Evolutionary conservation across 1,284 basidiomycete genomes (phyloP), one percentile per base, ranked within the genome.

Genomic region (Trametes sp.): DNA sequence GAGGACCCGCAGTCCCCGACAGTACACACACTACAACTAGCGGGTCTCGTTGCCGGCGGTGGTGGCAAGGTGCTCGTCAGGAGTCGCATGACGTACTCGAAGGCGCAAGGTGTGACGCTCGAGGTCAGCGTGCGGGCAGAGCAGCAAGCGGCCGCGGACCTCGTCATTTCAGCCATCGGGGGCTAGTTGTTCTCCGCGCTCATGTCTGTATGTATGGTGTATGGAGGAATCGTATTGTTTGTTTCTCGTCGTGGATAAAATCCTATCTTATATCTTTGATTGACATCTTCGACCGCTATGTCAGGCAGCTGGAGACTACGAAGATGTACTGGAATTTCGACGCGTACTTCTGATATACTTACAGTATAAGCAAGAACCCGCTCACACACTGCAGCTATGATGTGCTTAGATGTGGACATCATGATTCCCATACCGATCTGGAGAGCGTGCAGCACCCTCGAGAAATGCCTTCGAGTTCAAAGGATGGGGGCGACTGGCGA

Each of bases 101-200:
- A 89, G 61, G 94, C 91, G 9, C 84, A 92, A 67, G 98, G 98
- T 16, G 98, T 99, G n/a, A 98, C 95, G 44, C 82, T 99, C 68
- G 97, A 99, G 81, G 80, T 99, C 55, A 85, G 86, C 21, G 96
- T 98, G n/a, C 88, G 97, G 53, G 95, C 95, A 55, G 96, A 99
- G 76, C 90, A 90, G 77, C 88, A 94, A 74, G 87, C 87, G 66
- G 93, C 90, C 26, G 95, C 93, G 72, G 84, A 89, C 70, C 85
- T 99, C 61, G 92, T 99, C 41, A 85, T 98, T 68, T 87, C 92
- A 44, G 97, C 98, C 53, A 96, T 99, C 74, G 89, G 92, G 62
- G 88, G 89, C 61, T 73, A 63, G 41, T 31, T 8, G 21, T 21
- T 14, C 42, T 52, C 49, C 2, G 29, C 31, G 26, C 23, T 46